Base-by-base conservation (phyloP, 805 yeast genomes). In the Hanseniaspora nectarophila region DNA sequence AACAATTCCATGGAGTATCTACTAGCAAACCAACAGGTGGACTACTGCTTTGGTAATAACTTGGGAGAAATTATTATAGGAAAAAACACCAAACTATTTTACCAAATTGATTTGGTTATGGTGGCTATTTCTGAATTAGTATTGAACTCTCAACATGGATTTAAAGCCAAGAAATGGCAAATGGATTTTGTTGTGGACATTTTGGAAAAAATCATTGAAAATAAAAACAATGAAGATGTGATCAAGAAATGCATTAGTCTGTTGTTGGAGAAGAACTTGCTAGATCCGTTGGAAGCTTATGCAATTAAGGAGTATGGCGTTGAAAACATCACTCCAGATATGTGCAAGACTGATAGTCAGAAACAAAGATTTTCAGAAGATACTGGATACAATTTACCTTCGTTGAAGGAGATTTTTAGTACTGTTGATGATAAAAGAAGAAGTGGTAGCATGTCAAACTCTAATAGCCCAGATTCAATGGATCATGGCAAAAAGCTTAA, bases 401-500 rank as follows among this genome's bases (percentile, higher is more conserved):
- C 63, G 37, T 47, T 66, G 21, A 63, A 61, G 51, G 62, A 61
- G 23, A 59, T 65, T 15, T 51, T 64, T 4, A 57, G 60, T 7
- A 37, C 54, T 5, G 29, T 50, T n/a, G 54, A 56, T 32, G 24
- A 28, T 18, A 48, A 54, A 10, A 39, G 50, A 18, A 47, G 47
- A 20, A 43, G 46, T 34, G 54, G 45, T 8, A 3, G 15, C 29
- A 12, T 32, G 44, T 35, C 9, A 23, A 43, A 35, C 12, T 32
- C 13, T 23, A 45, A 43, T 6, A 38, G 28, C 26, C 16, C 15
- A 20, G 7, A 20, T 15, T 5, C n/a, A 23, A 31, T 38, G 3
- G 52, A 55, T 45, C 42, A 54, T 26, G 72, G 69, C 20, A 62
- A 63, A 54, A 66, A 65, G 54, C 57, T 65, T 32, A 65, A 67